Base-by-base conservation (phyloP, 1,284 basidiomycete genomes). In the Cystobasidium pallidum region DNA sequence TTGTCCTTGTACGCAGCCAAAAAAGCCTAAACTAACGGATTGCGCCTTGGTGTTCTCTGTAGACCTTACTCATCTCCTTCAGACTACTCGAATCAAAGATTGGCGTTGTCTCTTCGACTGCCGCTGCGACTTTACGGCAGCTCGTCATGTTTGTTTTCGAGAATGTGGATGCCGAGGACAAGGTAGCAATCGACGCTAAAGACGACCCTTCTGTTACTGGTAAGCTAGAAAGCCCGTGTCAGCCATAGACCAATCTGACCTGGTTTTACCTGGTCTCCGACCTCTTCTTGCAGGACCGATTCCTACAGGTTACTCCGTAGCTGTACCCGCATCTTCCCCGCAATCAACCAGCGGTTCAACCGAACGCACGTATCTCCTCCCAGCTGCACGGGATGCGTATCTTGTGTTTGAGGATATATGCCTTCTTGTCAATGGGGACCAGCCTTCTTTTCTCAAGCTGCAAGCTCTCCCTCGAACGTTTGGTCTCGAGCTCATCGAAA, bases 111-210 rank as follows among this genome's bases (percentile, higher is more conserved):
- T 95, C 93, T 2, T 96, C 93, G 0, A 99, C 95, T 0, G 96
- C 95, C 0, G 94, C 94, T 0, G 95, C 96, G 0, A 98, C 94
- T 0, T 86, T 99, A 7, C 89, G 95, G 1, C 95, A 98, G 80
- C 86, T 96, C 0, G 92, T 99, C 67, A 98, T 99, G 94, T 91
- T 96, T 76, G 89, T 98, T 15, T 92, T 98, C 62, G 95, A 99
- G 82, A 94, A 96, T 78, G 90, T 98, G 78, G 87, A 89, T 1
- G 86, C 88, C 21, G 91, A 94, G 79, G 91, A 93, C 73, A 74
- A 72, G 2, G 19, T 32, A 10, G 24, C 52, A 30, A 15, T 24
- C 10, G 24, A 41, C 19, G 52, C 64, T 2, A 66, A 58, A 41
- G 64, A 66, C 1, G 54, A 72, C 51, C 30, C 64, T 34, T 10